These are phyloP conservation scores for Heterobasidion parviporum DNA, from an alignment of 1,284 basidiomycete genomes.

Conservation along the genomic window DNA sequence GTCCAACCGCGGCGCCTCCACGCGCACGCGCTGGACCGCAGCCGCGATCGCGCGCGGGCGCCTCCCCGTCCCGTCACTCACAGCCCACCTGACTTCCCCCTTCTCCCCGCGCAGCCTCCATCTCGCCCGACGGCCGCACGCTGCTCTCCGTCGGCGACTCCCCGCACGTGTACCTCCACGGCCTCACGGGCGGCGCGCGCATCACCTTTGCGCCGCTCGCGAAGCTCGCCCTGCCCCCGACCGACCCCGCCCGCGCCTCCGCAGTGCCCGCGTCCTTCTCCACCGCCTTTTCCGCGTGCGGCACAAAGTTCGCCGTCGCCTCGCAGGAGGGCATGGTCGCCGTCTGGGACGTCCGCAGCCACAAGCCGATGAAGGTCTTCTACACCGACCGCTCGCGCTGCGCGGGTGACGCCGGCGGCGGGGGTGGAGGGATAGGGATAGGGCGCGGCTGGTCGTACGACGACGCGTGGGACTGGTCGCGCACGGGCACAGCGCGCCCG, in stretches of 20 bases:
- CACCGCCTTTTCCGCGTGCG: constrained; percentile 75
- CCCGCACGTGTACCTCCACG: constrained; percentile 69
- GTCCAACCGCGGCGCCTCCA: no score
- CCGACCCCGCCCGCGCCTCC: constrained; percentile 27
- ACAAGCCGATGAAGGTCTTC: constrained; percentile 60
- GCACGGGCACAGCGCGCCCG: constrained; percentile 47
- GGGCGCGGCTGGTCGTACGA: constrained; percentile 52
- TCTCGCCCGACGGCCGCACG: constrained; percentile 79
- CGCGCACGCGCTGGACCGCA: no score
- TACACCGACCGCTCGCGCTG: constrained; percentile 42
- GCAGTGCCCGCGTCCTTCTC: constrained; percentile 71
- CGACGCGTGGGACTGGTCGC: constrained; percentile 59
- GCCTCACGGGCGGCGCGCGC: constrained; percentile 48
- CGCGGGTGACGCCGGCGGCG: constrained; percentile 18
- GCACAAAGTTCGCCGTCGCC: constrained; percentile 78
- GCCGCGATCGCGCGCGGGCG: no score
- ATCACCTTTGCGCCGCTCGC: constrained; percentile 50
- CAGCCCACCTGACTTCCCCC: constrained; percentile 11
- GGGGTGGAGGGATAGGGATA: constrained; percentile 3
- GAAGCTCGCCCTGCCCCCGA: constrained; percentile 48
- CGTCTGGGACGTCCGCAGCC: constrained; percentile 72
- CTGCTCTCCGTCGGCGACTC: constrained; percentile 85
- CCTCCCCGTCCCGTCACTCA: constrained; percentile 14
- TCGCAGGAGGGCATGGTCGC: constrained; percentile 80
- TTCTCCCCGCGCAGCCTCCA: constrained; percentile 45